Base-by-base conservation (phyloP, 768 basidiomycete species). In the Pleurotus platypus region DNA sequence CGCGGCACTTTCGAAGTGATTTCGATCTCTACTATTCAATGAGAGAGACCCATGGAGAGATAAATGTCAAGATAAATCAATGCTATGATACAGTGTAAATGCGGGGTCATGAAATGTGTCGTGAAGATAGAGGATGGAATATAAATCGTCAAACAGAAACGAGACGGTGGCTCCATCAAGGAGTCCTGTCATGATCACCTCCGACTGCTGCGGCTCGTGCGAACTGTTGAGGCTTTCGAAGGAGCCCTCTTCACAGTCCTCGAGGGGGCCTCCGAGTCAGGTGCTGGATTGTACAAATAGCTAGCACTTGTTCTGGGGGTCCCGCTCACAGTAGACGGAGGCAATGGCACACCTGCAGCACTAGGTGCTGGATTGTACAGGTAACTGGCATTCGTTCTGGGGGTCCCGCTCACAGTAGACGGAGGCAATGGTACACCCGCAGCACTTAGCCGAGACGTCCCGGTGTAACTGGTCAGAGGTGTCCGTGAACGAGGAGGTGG, bases 21-120 rank as follows among this genome's bases (percentile, higher is more conserved):
- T 35, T 2, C 11, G 30, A 35, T 35, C 30, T 35, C 30, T 11
- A 35, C 11, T 11, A 30, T 30, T 35, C 30, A 35, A 35, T 35
- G 30, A 35, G 30, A 11, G 30, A 35, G 30, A 35, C 30, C 30
- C 30, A 11, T 35, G 30, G 9, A 35, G 42, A 22, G 42, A 45
- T 45, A 22, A 45, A 45, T 45, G 16, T n/a, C 42, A 22, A 45
- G 42, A 35, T 27, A n/a, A 50, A n/a, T 30, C 49, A 35, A 24
- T 27, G 49, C 20, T 54, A 54, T 54, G 51, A 54, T 54, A 54
- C 51, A 54, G 18, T 54, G 39, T 39, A 54, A 22, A 54, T 54
- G 51, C n/a, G 22, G 2, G n/a, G 37, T 26, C 39, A 54, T 54
- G 39, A 54, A 42, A 54, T 50, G 49, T 0, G 51, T 54, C 18